Evolutionary conservation across 441 rosid genomes (phyloP).

Genomic region (Capsella rubella): DNA sequence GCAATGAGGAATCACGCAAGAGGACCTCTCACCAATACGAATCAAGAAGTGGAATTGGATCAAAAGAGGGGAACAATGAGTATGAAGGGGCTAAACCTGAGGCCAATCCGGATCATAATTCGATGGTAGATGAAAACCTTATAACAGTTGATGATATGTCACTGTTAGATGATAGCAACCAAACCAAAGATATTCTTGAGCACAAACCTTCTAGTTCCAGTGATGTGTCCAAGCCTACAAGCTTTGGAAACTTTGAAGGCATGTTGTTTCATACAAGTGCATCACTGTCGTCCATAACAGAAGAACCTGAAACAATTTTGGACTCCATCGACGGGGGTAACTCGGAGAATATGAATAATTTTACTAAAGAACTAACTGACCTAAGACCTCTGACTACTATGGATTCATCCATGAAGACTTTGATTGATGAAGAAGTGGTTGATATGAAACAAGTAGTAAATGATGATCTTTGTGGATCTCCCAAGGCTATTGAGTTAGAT

Average conservation of each 20-base stretch:
- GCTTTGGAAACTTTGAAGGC: constrained; percentile 19
- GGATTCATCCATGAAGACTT: constrained; percentile 20
- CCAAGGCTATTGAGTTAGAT: constrained; percentile 32
- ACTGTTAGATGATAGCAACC: constrained; percentile 10
- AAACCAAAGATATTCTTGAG: constrained; percentile 6
- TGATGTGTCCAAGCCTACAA: constrained; percentile 30
- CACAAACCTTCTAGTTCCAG: constrained; percentile 21
- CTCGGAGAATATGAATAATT: constrained; percentile 29
- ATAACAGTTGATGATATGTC: constrained; percentile 12
- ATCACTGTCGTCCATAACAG: constrained; percentile 47
- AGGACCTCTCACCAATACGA: constrained; percentile 23
- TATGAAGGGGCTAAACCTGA: constrained; percentile 23
- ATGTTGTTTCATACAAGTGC: constrained; percentile 40
- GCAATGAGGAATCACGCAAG: constrained; percentile 31
- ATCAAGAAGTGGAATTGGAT: constrained; percentile 40
- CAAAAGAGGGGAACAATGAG: constrained; percentile 42
- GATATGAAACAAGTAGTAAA: not conserved
- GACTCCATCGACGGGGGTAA: constrained; percentile 20
- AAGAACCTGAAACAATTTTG: constrained; percentile 39
- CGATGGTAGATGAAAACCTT: constrained; percentile 1
- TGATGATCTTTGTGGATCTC: constrained; percentile 31
- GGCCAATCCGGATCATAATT: constrained; percentile 31
- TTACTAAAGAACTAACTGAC: constrained; percentile 23
- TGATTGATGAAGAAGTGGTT: constrained; percentile 29
- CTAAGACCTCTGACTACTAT: constrained; percentile 11